Percentiles rank a stretch among this genome's conserved stretches.
Evolutionary conservation across 768 basidiomycete genomes (phyloP).

Genomic region (Sarcodon aspratus): DNA sequence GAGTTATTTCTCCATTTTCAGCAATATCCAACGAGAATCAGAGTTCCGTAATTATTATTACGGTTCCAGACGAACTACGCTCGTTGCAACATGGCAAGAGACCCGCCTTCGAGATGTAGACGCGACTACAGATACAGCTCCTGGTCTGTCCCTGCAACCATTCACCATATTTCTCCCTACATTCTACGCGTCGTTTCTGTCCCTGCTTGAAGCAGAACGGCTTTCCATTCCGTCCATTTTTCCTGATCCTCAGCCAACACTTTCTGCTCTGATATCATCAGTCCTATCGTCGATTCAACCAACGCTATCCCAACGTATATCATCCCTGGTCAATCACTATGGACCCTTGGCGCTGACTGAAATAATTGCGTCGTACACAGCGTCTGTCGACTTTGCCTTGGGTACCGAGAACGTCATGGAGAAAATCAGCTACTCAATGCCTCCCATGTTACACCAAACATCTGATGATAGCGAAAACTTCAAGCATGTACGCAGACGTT

Average conservation of each 20-base stretch:
- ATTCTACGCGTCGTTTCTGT: constrained; percentile 64
- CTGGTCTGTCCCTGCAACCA: constrained; percentile 17
- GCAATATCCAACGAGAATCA: constrained; percentile 79
- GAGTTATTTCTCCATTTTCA: constrained; percentile 78
- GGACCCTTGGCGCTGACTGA: constrained; percentile 54
- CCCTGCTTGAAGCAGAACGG: constrained; percentile 60
- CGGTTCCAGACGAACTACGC: constrained; percentile 56
- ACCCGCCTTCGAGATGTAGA: constrained; percentile 43
- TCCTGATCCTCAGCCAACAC: constrained; percentile 66
- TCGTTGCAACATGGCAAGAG: constrained; percentile 63
- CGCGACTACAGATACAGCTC: constrained; percentile 11
- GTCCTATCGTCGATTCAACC: constrained; percentile 74
- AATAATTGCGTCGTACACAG: constrained; percentile 58
- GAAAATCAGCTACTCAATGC: constrained; percentile 38
- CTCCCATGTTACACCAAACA: constrained; percentile 12
- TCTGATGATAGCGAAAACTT: constrained; percentile 2
- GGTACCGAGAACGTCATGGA: constrained; percentile 68
- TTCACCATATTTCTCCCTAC: constrained; percentile 61
- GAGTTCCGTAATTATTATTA: constrained; percentile 96
- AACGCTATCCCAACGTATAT: constrained; percentile 69
- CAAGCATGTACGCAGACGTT: constrained; percentile 10
- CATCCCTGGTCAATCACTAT: constrained; percentile 53
- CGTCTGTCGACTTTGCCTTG: constrained; percentile 76
- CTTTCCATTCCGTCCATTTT: constrained; percentile 75
- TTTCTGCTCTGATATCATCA: constrained; percentile 76